Evolutionary conservation across 2,329 filamentous ascomycete genomes (phyloP).

Genomic region (Fusarium subtropicale): DNA sequence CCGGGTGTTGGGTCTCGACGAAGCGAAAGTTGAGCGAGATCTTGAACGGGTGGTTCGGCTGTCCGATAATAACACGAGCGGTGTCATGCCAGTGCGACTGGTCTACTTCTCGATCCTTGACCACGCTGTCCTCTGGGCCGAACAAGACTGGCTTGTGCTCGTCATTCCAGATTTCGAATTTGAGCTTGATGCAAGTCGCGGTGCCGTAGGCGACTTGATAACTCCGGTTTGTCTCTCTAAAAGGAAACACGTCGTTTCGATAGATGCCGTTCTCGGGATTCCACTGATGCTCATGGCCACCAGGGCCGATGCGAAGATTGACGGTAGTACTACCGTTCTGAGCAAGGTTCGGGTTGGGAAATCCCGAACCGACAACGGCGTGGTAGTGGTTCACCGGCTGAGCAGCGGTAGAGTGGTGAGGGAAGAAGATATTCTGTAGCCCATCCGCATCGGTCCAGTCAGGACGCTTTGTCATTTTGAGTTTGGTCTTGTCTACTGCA

Average conservation of each 20-base stretch:
- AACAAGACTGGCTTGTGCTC: not conserved
- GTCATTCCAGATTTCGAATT: constrained; percentile 5
- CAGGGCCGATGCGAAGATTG: constrained; percentile 18
- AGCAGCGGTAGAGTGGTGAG: not conserved
- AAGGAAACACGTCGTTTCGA: not conserved
- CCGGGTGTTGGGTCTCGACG: constrained; percentile 15
- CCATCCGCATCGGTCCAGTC: constrained; percentile 7
- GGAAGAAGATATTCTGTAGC: constrained; percentile 24
- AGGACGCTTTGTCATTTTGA: constrained; percentile 2
- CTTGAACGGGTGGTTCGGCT: constrained; percentile 15
- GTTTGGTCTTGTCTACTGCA: not conserved
- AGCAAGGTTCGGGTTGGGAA: not conserved
- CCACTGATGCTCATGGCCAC: constrained; percentile 4
- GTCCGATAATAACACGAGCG: constrained; percentile 32
- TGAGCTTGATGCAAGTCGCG: constrained; percentile 26
- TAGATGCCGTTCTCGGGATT: constrained; percentile 13
- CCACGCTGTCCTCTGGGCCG: constrained; percentile 3
- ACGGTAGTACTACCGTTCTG: not conserved
- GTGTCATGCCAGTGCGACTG: constrained; percentile 25
- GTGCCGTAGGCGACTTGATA: constrained; percentile 17
- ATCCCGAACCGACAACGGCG: constrained; percentile 14
- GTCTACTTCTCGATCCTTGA: not conserved
- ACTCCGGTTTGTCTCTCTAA: constrained; percentile 5
- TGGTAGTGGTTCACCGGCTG: constrained; percentile 23
- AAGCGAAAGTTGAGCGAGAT: constrained; percentile 38